phyloP scores from a whole-genome alignment of 78 protist genomes.

The Chrysochromulina tobinii region DNA sequence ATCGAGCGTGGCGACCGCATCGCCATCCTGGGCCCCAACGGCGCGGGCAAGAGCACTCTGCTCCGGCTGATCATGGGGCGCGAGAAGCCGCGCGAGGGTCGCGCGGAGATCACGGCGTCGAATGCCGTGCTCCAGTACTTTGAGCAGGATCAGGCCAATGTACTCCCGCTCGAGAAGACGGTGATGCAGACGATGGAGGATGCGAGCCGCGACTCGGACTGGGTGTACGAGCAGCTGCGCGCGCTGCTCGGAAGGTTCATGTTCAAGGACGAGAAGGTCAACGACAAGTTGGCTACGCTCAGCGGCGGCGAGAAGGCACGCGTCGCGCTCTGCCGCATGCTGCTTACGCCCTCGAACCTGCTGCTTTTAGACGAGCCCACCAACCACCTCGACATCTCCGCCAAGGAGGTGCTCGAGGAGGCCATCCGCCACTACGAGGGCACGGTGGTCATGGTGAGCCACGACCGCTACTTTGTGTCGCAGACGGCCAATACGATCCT shows the following conservation, averaged over 20 bases:
- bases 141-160: conserved; percentile 60
- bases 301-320: conserved; percentile 63
- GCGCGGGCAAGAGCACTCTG: conserved; percentile 49
- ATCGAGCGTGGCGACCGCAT: conserved; percentile 44
- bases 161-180: conserved; percentile 39
- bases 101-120: not conserved
- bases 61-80: conserved; percentile 37
- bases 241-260: conserved; percentile 48
- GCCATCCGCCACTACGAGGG: conserved; percentile 41
- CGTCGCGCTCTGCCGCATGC: conserved; percentile 54
- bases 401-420: conserved; percentile 57
- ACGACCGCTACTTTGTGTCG: conserved; percentile 58
- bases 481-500: conserved; percentile 37
- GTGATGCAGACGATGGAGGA: conserved; percentile 27
- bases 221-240: conserved; percentile 27
- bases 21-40: conserved; percentile 39
- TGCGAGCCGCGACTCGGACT: not conserved
- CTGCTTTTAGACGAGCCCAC: conserved; percentile 54
- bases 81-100: conserved; percentile 11
- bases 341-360: conserved; percentile 47
- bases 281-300: not conserved
- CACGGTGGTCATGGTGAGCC: conserved; percentile 47
- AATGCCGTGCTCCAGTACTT: not conserved
- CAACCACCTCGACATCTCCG: conserved; percentile 51
- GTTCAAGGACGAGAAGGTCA: conserved; percentile 38